These are phyloP conservation scores for Mycena sp. DNA, from an alignment of 1,284 basidiomycete genomes.

Conservation along the genomic window DNA sequence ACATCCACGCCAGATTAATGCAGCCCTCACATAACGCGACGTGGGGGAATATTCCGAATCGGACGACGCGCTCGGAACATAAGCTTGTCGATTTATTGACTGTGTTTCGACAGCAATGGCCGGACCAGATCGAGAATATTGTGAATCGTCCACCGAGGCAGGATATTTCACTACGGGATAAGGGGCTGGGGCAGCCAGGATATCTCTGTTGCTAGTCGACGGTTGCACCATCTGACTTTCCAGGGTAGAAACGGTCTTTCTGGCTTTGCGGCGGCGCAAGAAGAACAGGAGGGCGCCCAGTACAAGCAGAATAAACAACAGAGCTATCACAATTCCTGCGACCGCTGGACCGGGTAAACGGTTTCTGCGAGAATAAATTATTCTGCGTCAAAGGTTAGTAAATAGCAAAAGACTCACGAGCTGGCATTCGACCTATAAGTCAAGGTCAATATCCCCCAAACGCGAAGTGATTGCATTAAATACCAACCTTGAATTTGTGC, in stretches of 20 bases:
- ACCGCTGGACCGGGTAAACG: constrained; percentile 33
- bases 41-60: constrained; percentile 25
- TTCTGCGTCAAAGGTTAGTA: not conserved
- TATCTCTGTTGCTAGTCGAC: constrained; percentile 3
- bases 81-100: constrained; percentile 13
- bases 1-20: too few relatives aligned
- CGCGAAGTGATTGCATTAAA: not conserved
- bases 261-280: constrained; percentile 28
- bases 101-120: constrained; percentile 13
- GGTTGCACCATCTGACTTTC: constrained; percentile 13
- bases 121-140: constrained; percentile 19
- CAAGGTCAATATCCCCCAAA: not conserved
- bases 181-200: constrained; percentile 1
- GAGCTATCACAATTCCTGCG: constrained; percentile 37
- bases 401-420: not conserved
- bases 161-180: constrained; percentile 14
- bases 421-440: not conserved
- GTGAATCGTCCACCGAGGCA: constrained; percentile 12
- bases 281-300: constrained; percentile 29
- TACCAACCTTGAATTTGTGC: constrained; percentile 38
- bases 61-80: constrained; percentile 10
- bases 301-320: constrained; percentile 28
- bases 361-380: constrained; percentile 11
- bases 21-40: constrained; percentile 11
- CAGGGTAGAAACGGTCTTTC: not conserved